Evolutionary conservation across 2,329 filamentous ascomycete genomes (phyloP).

Genomic region (Colletotrichum sp.): DNA sequence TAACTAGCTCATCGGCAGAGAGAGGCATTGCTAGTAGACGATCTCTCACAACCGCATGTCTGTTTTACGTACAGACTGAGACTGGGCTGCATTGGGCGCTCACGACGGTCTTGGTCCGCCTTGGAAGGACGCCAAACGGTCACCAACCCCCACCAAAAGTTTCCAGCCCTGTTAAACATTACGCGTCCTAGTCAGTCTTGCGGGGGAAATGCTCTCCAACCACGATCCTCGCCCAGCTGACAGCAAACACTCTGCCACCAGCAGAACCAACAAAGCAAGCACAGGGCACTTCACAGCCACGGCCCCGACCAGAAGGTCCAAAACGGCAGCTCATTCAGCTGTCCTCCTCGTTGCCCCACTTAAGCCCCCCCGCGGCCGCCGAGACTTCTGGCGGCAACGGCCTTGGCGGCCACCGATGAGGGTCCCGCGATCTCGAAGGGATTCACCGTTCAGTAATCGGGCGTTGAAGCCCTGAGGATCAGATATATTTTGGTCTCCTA

Average conservation of each 20-base stretch:
- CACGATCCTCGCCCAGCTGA: neutral
- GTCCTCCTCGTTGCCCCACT: neutral
- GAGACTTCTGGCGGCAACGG: constrained; percentile 2
- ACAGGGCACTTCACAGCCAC: neutral
- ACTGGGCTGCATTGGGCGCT: constrained; percentile 7
- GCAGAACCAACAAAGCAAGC: neutral
- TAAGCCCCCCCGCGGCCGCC: neutral
- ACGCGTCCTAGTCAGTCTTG: constrained; percentile 17
- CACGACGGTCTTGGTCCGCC: neutral
- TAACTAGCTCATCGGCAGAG: neutral
- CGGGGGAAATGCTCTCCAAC: neutral
- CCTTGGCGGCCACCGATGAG: neutral
- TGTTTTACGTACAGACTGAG: neutral
- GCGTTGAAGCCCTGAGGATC: neutral
- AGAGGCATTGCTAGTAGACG: neutral
- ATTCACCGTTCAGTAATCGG: neutral
- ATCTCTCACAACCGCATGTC: neutral
- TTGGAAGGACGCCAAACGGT: neutral
- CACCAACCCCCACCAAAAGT: neutral
- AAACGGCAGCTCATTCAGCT: neutral
- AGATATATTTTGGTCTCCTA: neutral
- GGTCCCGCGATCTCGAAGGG: neutral
- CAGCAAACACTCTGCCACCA: neutral
- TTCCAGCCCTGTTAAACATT: constrained; percentile 6
- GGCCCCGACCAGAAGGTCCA: neutral